Conservation (phyloP, 305 asterid genomes). For the Fraxinus dipetala region DNA sequence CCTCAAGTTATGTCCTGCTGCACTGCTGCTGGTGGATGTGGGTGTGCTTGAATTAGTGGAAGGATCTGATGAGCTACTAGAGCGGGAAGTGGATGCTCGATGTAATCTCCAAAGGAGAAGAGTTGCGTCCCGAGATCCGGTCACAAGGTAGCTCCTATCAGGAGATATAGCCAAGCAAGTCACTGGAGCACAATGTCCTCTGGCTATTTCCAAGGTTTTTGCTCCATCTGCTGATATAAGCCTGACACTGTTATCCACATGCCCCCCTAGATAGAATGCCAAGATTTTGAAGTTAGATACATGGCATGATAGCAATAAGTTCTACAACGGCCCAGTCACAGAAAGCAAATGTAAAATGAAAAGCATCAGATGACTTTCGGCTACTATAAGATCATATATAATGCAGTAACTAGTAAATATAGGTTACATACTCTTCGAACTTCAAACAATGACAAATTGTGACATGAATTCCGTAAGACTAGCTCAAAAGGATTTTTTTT, state of each 20-base stretch:
- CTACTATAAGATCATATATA: background rate
- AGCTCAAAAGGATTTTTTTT: slow-evolving; percentile 1
- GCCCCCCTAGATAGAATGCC: slow-evolving; percentile 67
- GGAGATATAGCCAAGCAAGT: slow-evolving; percentile 81
- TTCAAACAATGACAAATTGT: slow-evolving; percentile 6
- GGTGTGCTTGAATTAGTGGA: slow-evolving; percentile 62
- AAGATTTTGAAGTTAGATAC: slow-evolving; percentile 20
- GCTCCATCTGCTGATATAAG: slow-evolving; percentile 94
- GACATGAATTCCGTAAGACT: slow-evolving; percentile 2
- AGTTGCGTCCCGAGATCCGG: slow-evolving; percentile 88
- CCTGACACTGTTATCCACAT: slow-evolving; percentile 85
- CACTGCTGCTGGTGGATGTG: slow-evolving; percentile 40
- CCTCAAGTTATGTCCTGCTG: slow-evolving; percentile 38
- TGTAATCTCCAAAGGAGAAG: slow-evolving; percentile 89
- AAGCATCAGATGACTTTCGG: slow-evolving; percentile 2
- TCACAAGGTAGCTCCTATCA: slow-evolving; percentile 81
- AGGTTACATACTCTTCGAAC: background rate
- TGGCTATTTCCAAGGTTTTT: slow-evolving; percentile 85
- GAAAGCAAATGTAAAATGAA: slow-evolving; percentile 14
- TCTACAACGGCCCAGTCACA: slow-evolving; percentile 2
- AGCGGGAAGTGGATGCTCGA: slow-evolving; percentile 45
- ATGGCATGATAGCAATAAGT: background rate
- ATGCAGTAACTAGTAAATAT: slow-evolving; percentile 12
- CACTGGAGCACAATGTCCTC: slow-evolving; percentile 96
- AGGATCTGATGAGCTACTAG: slow-evolving; percentile 51